phyloP scores from a whole-genome alignment of 2,329 filamentous ascomycete genomes.

The Biscogniauxia mediterranea region DNA sequence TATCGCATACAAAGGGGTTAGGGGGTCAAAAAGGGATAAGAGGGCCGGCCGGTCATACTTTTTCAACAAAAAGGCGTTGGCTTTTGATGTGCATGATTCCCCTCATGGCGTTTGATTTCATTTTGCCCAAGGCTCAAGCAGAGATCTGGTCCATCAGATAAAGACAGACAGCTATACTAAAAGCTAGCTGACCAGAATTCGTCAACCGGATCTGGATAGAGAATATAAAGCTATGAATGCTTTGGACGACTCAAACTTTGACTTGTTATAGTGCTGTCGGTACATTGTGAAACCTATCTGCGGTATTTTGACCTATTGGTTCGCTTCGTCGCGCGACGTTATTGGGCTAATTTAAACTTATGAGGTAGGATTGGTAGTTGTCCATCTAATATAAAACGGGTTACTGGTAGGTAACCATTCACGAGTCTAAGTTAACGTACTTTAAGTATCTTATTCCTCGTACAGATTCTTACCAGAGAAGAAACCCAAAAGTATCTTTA shows the following conservation, averaged over 20 bases:
- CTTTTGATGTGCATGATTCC: slow-evolving; percentile 39
- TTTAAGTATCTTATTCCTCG: too few relatives aligned
- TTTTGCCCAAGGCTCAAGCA: slow-evolving; percentile 19
- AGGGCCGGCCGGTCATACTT: slow-evolving; percentile 34
- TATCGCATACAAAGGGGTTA: slow-evolving; percentile 21
- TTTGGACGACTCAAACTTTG: slow-evolving; percentile 11
- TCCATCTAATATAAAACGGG: too few relatives aligned
- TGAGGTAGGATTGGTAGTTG: too few relatives aligned
- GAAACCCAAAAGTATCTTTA: too few relatives aligned
- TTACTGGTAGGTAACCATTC: too few relatives aligned
- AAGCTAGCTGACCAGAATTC: slow-evolving; percentile 25
- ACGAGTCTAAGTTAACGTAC: too few relatives aligned
- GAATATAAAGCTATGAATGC: slow-evolving; percentile 20
- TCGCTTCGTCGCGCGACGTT: too few relatives aligned
- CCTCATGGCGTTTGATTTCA: slow-evolving; percentile 36
- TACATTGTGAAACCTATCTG: neutral
- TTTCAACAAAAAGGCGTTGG: slow-evolving; percentile 40
- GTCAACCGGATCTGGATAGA: slow-evolving; percentile 34
- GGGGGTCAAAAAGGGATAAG: slow-evolving; percentile 31
- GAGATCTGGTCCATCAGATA: slow-evolving; percentile 24
- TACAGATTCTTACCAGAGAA: too few relatives aligned
- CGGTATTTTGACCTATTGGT: neutral
- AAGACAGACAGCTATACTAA: slow-evolving; percentile 22
- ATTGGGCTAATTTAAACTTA: too few relatives aligned
- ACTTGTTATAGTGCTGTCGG: neutral